These are phyloP conservation scores for Metroxylon sagu DNA, from an alignment of 176 grass and related monocot species.

Conservation along the genomic window DNA sequence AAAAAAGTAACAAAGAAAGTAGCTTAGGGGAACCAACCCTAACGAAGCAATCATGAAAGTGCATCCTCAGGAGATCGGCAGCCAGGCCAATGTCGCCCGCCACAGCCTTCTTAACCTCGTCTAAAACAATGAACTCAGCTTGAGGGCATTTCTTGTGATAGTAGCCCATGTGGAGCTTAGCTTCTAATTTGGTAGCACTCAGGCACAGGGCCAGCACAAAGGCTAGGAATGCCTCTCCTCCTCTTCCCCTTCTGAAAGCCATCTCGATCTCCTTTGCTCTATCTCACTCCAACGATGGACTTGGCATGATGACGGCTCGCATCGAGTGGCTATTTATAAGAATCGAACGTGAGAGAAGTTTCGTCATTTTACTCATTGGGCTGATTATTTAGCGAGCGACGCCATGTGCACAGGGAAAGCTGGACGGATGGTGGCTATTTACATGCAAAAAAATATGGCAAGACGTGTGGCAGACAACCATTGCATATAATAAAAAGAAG, in stretches of 20 bases:
- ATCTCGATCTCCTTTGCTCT: neutral
- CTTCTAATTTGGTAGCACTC: conserved; percentile 1
- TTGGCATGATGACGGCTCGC: too few relatives aligned
- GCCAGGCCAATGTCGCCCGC: conserved; percentile 40
- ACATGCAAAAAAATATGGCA: too few relatives aligned
- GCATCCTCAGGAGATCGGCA: conserved; percentile 52
- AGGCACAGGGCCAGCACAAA: conserved; percentile 5
- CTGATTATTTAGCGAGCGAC: too few relatives aligned
- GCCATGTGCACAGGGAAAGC: too few relatives aligned
- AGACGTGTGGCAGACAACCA: too few relatives aligned
- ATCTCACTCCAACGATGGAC: too few relatives aligned
- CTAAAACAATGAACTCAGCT: conserved; percentile 67
- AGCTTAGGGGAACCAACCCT: conserved; percentile 19
- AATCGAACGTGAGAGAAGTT: too few relatives aligned
- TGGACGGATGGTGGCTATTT: too few relatives aligned
- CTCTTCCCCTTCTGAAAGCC: conserved; percentile 2
- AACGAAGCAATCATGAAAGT: conserved; percentile 92
- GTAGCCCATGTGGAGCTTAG: conserved; percentile 47
- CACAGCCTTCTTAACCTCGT: conserved; percentile 70
- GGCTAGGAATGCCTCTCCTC: too few relatives aligned
- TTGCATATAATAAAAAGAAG: too few relatives aligned
- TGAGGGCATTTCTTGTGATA: conserved; percentile 59
- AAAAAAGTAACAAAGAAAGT: neutral
- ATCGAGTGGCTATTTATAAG: too few relatives aligned
- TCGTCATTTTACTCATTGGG: too few relatives aligned